Percentiles rank a stretch among this genome's conserved stretches.
phyloP scores from a whole-genome alignment of 78 protist genomes.

The Dictyostelium capitatum region DNA sequence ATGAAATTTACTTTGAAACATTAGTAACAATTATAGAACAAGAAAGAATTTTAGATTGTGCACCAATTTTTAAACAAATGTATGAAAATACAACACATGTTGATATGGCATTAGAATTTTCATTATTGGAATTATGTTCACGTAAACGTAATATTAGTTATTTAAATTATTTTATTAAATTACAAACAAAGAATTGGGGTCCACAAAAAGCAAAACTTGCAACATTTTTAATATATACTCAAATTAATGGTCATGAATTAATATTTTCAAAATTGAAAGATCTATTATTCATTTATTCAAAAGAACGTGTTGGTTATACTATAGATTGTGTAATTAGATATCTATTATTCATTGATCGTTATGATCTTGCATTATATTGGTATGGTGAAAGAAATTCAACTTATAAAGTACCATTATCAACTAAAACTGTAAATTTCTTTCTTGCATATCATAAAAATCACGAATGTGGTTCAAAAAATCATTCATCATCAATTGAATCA shows the following conservation, averaged over 20 bases:
- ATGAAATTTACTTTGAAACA: background rate
- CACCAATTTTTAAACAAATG: background rate
- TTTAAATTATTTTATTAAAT: background rate
- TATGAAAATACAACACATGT: background rate
- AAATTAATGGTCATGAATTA: background rate
- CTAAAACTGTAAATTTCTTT: background rate
- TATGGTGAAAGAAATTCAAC: background rate
- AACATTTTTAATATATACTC: background rate
- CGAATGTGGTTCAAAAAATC: background rate
- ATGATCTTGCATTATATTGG: conserved; percentile 6
- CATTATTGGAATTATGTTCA: background rate
- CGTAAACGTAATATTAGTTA: background rate
- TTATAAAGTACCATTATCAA: background rate
- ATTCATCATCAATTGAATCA: background rate
- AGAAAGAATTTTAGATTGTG: background rate
- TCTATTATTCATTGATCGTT: background rate
- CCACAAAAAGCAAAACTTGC: background rate
- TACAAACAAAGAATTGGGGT: background rate
- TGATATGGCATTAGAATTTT: background rate
- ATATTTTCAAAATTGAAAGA: background rate
- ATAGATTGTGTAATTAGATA: background rate
- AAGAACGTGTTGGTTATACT: background rate
- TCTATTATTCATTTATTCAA: background rate
- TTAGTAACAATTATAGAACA: background rate
- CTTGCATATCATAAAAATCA: background rate